Percentiles rank a stretch among this genome's conserved stretches.
Conservation (phyloP, 768 basidiomycete species). For the Boletus rubescentipes region DNA sequence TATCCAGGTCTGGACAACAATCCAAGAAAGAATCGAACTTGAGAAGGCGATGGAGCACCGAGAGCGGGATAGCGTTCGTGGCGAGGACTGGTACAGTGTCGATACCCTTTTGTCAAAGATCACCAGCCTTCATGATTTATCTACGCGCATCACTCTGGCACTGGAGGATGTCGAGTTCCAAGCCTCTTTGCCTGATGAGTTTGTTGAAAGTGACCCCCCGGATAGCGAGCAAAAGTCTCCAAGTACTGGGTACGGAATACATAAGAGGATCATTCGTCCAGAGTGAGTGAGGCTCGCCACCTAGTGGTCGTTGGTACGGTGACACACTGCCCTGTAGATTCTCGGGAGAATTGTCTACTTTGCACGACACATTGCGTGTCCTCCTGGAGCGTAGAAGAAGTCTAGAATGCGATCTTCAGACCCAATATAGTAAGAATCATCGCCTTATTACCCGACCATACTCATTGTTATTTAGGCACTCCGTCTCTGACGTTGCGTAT, state of each 20-base stretch:
- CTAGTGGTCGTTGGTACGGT: background rate
- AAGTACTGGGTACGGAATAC: constrained; percentile 29
- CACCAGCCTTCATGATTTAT: constrained; percentile 49
- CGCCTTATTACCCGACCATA: background rate
- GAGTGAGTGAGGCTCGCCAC: constrained; percentile 42
- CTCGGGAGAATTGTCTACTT: constrained; percentile 47
- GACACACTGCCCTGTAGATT: constrained; percentile 43
- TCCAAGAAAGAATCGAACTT: constrained; percentile 49
- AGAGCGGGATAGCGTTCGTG: constrained; percentile 21
- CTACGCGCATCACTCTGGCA: constrained; percentile 53
- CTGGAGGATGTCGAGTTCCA: constrained; percentile 34
- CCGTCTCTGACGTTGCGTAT: constrained; percentile 74
- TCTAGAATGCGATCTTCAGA: constrained; percentile 57
- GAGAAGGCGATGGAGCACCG: constrained; percentile 55
- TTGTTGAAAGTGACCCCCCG: constrained; percentile 23
- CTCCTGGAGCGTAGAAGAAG: constrained; percentile 46
- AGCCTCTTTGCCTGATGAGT: constrained; percentile 18
- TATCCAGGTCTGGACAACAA: constrained; percentile 56
- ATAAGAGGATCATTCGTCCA: constrained; percentile 64
- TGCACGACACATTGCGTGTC: constrained; percentile 49
- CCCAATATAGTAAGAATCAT: constrained; percentile 46
- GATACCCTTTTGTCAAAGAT: constrained; percentile 55
- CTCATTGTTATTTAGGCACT: constrained; percentile 45
- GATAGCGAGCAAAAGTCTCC: constrained; percentile 11
- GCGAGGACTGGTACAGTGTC: constrained; percentile 56